Evolutionary conservation across 208 protist genomes (phyloP), one percentile per base, ranked within the genome.

Genomic region (Leishmania aethiopica): DNA sequence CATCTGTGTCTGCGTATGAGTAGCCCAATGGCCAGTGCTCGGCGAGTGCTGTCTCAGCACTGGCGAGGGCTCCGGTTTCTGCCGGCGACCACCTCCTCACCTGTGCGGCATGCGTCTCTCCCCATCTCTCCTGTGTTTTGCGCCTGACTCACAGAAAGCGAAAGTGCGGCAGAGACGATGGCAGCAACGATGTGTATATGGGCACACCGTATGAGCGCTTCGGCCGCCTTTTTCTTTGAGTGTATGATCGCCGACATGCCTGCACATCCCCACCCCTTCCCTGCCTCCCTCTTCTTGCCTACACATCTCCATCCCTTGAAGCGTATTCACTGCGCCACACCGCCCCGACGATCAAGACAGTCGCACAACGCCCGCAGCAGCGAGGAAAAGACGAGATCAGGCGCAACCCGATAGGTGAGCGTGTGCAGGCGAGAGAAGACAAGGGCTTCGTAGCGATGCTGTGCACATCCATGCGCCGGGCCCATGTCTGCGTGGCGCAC

Each of bases 381-480:
- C 6, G 8, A n/a, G 28, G 2, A 17, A 53, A 45, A 35, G 28
- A 74, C 1, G 3, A 53, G 25, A 22, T 19, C 70, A 22, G 17
- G 42, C 4, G 3, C 10, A 22, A 22, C 32, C 4, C 17, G 47
- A 35, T 25, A 51, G 40, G 40, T 45, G 64, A 19, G 17, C 5
- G 40, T 49, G 10, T 40, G 3, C 25, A 74, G 40, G 35, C 25
- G 25, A 35, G 42, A 51, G 45, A 45, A 53, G 28, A 55, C 6
- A 74, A 35, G 28, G 70, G 35, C 45, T 51, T n/a, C 28, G 47
- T 55, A 7, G n/a, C 40, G 70, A 74, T 74, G 70, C n/a, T 53
- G 70, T 19, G 70, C 70, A 53, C 70, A 51, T 74, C 40, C 70
- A 53, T 74, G 70, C 45, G 45, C 70, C 70, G 3, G 47, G 45